Percentiles rank a stretch among this genome's conserved stretches.
Conservation (phyloP, 495 filamentous ascomycete genomes). For the Aspergillus ellipticus region DNA sequence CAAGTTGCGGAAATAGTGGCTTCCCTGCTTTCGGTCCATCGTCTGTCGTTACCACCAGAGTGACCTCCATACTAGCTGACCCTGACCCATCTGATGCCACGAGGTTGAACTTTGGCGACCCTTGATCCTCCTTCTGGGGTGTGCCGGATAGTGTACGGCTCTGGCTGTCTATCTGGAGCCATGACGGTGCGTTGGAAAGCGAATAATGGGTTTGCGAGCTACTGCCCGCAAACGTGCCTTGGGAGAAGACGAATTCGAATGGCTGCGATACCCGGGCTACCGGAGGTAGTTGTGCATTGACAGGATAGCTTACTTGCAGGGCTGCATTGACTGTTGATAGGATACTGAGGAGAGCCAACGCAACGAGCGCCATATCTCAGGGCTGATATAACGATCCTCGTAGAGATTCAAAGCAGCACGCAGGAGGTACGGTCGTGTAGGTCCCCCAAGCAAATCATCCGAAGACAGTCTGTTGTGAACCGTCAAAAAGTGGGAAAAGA, state of each 20-base stretch:
- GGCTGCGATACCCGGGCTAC: constrained; percentile 62
- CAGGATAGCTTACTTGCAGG: constrained; percentile 57
- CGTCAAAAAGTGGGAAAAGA: constrained; percentile 7
- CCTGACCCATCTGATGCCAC: constrained; percentile 59
- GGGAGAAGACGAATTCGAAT: constrained; percentile 66
- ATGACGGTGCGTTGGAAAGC: constrained; percentile 58
- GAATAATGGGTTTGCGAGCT: constrained; percentile 54
- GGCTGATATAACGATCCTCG: constrained; percentile 13
- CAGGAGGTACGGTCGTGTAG: constrained; percentile 13
- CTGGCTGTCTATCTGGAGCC: constrained; percentile 64
- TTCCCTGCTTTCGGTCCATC: constrained; percentile 47
- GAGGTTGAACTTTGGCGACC: constrained; percentile 52
- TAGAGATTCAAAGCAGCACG: constrained; percentile 8
- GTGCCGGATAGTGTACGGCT: constrained; percentile 63
- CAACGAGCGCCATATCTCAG: constrained; percentile 29
- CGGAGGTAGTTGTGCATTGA: constrained; percentile 75
- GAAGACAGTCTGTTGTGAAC: background rate
- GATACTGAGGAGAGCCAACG: constrained; percentile 29
- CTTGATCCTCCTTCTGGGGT: constrained; percentile 53
- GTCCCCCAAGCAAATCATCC: constrained; percentile 1
- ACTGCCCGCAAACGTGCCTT: constrained; percentile 60
- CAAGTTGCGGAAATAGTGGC: constrained; percentile 46
- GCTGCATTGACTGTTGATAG: constrained; percentile 37
- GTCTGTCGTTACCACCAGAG: constrained; percentile 57
- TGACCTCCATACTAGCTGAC: constrained; percentile 54